Conservation (phyloP, 2,329 filamentous ascomycete species). For the Paecilomyces sp. region DNA sequence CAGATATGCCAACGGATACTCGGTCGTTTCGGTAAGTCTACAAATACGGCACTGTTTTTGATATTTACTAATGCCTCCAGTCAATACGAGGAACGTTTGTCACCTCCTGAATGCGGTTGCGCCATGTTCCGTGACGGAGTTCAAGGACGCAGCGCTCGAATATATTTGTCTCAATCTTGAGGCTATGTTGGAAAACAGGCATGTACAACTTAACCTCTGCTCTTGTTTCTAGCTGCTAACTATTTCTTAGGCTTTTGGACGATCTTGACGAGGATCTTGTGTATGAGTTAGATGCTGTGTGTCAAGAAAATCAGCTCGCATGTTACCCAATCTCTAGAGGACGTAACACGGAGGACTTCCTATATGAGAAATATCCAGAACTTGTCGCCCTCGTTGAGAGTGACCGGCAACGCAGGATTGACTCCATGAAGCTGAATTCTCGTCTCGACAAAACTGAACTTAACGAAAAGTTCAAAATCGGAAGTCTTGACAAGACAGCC, state of each 20-base stretch:
- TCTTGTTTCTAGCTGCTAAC: conserved; percentile 7
- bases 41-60: neutral
- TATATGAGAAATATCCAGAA: conserved; percentile 40
- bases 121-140: conserved; percentile 72
- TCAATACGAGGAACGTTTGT: conserved; percentile 79
- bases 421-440: conserved; percentile 65
- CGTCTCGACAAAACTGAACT: conserved; percentile 59
- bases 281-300: conserved; percentile 68
- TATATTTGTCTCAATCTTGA: conserved; percentile 91
- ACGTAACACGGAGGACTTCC: conserved; percentile 56
- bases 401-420: conserved; percentile 57
- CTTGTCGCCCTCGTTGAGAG: conserved; percentile 31
- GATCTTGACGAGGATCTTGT: conserved; percentile 81
- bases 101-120: conserved; percentile 79
- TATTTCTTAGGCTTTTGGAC: conserved; percentile 56
- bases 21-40: conserved; percentile 61
- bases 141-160: conserved; percentile 81
- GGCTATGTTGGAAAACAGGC: conserved; percentile 81
- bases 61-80: conserved; percentile 28
- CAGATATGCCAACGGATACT: conserved; percentile 83
- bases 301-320: conserved; percentile 74
- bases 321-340: conserved; percentile 71
- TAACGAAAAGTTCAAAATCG: conserved; percentile 54
- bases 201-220: conserved; percentile 11
- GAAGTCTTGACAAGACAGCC: conserved; percentile 58